Conservation (phyloP, 495 filamentous ascomycete species). For the Neurospora sp. region DNA sequence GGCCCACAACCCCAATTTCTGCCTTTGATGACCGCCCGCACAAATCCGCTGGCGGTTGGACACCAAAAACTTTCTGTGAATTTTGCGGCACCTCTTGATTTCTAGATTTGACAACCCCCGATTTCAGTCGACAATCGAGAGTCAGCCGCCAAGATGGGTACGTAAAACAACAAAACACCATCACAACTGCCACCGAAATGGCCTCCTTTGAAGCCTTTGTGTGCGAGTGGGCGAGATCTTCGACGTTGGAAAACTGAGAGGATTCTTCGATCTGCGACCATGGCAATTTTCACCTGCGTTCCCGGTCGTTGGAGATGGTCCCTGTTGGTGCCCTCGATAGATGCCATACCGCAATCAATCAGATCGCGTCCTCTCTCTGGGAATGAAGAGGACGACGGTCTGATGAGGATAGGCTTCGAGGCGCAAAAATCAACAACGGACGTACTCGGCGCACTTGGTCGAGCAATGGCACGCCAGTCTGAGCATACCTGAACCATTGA, state of each 20-base stretch:
- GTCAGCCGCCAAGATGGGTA: slow-evolving; percentile 42
- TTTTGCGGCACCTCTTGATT: slow-evolving; percentile 7
- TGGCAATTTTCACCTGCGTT: slow-evolving; percentile 17
- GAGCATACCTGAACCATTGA: slow-evolving; percentile 40
- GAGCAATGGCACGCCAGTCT: slow-evolving; percentile 15
- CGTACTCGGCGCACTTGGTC: slow-evolving; percentile 16
- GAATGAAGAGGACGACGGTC: background rate
- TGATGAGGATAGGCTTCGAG: background rate
- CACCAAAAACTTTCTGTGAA: slow-evolving; percentile 9
- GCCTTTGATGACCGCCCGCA: slow-evolving; percentile 1
- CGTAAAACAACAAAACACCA: slow-evolving; percentile 19
- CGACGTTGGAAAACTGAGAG: slow-evolving; percentile 4
- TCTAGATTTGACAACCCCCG: slow-evolving; percentile 24
- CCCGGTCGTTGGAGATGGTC: background rate
- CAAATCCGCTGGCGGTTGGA: background rate
- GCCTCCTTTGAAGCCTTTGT: slow-evolving; percentile 26
- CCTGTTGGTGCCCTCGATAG: background rate
- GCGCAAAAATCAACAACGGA: slow-evolving; percentile 9
- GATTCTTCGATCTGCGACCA: slow-evolving; percentile 26
- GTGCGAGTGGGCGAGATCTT: slow-evolving; percentile 34
- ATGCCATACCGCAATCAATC: background rate
- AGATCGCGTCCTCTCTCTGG: slow-evolving; percentile 1
- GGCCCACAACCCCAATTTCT: background rate
- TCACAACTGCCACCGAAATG: slow-evolving; percentile 1
- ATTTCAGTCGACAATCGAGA: slow-evolving; percentile 28